Evolutionary conservation across 2,329 filamentous ascomycete genomes (phyloP), one percentile per base, ranked within the genome.

Genomic region (Acrocalymma vagum): DNA sequence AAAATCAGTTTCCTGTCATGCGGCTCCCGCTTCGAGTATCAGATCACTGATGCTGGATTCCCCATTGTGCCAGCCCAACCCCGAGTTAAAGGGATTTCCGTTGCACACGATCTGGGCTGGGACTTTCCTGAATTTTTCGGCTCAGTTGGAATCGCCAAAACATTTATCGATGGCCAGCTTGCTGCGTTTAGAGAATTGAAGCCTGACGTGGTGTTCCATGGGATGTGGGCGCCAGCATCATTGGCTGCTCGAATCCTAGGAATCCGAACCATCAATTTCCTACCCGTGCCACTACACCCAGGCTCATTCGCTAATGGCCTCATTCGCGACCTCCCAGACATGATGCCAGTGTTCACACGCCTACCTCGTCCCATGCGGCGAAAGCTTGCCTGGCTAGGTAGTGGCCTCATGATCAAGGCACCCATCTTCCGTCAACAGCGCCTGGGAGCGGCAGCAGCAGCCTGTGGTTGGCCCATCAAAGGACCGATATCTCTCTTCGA

Each of bases 101-200:
- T 65, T 9, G 61, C 61, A 8, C 58, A 65, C 25, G 62, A 65
- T 33, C 55, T 65, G 5, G 62, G 62, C 6, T 64, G 61, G 61
- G 62, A 65, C 31, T 65, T 61, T 45, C 62, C 62, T 5, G 62
- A 65, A 23, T 65, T 65, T 42, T 65, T 65, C 30, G 62, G 62
- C 20, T 64, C 61, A 6, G 51, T 56, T 39, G 58, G 63, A 17
- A 62, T 65, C 23, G 62, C 61, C 5, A 57, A 53, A 33, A 53
- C 46, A 3, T 65, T 65, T 43, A 65, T 65, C 24, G 58, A 64
- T 3, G 62, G 62, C 0, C 62, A 65, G 23, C 48, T 65, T 3
- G 60, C 53, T 3, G 62, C 62, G 2, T 62, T 65, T 37, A 45
- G 34, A 9, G 47, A 59, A 9, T 25, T 65, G 29, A 55, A 62